Evolutionary conservation across 352 stramenopile species (phyloP).

Genomic region (Paralagenidium karlingii): DNA sequence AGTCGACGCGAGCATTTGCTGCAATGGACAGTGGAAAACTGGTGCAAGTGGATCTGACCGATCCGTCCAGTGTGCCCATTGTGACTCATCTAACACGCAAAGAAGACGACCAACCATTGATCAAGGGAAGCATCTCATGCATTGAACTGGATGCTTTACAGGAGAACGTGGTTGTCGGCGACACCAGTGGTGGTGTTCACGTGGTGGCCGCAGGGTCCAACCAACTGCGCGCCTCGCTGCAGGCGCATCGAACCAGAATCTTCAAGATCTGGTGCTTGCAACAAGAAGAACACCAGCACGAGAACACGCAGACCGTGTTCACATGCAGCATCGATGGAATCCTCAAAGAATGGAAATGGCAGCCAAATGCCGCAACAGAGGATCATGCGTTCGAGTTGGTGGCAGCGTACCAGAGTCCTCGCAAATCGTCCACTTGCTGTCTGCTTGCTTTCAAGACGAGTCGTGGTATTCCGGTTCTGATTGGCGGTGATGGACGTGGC

Average conservation of each 20-base stretch:
- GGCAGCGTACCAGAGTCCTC: constrained; percentile 32
- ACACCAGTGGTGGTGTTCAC: constrained; percentile 27
- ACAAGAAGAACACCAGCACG: neutral
- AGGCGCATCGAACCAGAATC: constrained; percentile 33
- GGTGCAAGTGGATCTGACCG: constrained; percentile 32
- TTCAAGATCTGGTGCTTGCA: constrained; percentile 67
- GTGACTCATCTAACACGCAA: too few relatives aligned
- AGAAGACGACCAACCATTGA: too few relatives aligned
- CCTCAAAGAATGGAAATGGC: constrained; percentile 44
- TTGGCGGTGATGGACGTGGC: constrained; percentile 61
- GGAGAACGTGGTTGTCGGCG: constrained; percentile 34
- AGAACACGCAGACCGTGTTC: constrained; percentile 20
- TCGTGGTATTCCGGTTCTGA: constrained; percentile 27
- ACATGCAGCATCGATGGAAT: constrained; percentile 39
- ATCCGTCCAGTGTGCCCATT: too few relatives aligned
- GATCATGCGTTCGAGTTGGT: constrained; percentile 15
- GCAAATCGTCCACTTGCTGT: constrained; percentile 37
- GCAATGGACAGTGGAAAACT: constrained; percentile 51
- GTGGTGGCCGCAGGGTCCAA: constrained; percentile 29
- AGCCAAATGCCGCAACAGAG: constrained; percentile 1
- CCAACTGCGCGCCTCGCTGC: constrained; percentile 22
- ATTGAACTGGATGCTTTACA: constrained; percentile 8
- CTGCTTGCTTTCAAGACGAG: constrained; percentile 33
- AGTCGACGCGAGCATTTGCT: constrained; percentile 33
- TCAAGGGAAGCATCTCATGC: too few relatives aligned